Percentiles rank a stretch among this genome's conserved stretches.
These are phyloP conservation scores for Mercurialis annua DNA, from an alignment of 345 rosid species.

Conservation along the genomic window DNA sequence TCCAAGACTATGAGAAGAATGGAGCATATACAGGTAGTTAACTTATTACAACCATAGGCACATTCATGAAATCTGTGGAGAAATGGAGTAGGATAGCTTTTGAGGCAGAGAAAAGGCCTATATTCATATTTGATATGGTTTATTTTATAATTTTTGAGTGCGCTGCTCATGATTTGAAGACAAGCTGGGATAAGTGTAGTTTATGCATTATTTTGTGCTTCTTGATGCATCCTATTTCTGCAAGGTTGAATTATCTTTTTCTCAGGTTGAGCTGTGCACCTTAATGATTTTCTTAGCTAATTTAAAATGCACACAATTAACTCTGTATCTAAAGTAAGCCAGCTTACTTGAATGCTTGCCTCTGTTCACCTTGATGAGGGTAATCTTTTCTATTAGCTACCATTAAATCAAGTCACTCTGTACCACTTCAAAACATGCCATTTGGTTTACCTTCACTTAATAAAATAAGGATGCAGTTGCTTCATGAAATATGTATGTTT, in stretches of 20 bases:
- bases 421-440: conserved; percentile 4
- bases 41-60: not conserved
- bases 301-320: not conserved
- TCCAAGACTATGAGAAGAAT: conserved; percentile 86
- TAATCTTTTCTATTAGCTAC: not conserved
- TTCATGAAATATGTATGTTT: not conserved
- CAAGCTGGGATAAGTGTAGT: not conserved
- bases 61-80: not conserved
- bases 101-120: not conserved
- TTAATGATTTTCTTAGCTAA: not conserved
- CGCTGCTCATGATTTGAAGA: not conserved
- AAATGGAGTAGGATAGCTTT: not conserved
- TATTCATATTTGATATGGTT: not conserved
- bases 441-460: not conserved
- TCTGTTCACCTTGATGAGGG: not conserved
- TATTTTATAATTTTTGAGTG: not conserved
- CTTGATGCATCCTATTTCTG: not conserved
- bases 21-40: conserved; percentile 84
- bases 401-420: not conserved
- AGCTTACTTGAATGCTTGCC: not conserved
- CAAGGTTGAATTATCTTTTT: not conserved
- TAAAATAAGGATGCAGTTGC: not conserved
- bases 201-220: not conserved
- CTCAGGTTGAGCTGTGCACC: not conserved
- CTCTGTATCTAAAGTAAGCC: not conserved